Evolutionary conservation across 2,329 filamentous ascomycete genomes (phyloP).

Genomic region (Pyricularia sp.): DNA sequence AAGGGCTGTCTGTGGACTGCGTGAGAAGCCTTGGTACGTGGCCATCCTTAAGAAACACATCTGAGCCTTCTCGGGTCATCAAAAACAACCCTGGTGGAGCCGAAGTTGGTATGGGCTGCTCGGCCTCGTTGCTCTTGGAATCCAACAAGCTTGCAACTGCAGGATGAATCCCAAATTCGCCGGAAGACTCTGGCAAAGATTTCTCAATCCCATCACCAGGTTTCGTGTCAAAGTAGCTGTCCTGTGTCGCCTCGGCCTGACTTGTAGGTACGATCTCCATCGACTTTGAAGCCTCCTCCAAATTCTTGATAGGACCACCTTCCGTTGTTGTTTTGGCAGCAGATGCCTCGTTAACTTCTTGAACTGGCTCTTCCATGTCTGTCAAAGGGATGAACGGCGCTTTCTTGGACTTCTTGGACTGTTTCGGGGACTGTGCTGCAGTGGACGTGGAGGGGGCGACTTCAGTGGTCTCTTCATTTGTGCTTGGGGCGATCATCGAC

Average conservation of each 20-base stretch:
- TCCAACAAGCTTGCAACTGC: slow-evolving; percentile 9
- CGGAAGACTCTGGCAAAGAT: slow-evolving; percentile 6
- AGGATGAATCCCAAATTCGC: slow-evolving; percentile 12
- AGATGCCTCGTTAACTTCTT: neutral
- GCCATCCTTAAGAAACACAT: slow-evolving; percentile 16
- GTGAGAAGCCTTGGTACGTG: slow-evolving; percentile 19
- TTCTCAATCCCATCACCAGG: slow-evolving; percentile 4
- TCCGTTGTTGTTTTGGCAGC: neutral
- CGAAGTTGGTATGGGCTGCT: slow-evolving; percentile 6
- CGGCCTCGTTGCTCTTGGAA: slow-evolving; percentile 6
- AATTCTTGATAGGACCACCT: neutral
- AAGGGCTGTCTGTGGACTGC: slow-evolving; percentile 14
- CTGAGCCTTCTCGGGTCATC: slow-evolving; percentile 12
- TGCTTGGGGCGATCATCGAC: neutral
- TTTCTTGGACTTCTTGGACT: slow-evolving; percentile 16
- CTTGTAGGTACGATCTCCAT: neutral
- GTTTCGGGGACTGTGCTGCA: slow-evolving; percentile 12
- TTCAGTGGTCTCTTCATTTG: neutral
- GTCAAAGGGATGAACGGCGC: neutral
- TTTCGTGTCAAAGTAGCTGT: slow-evolving; percentile 15
- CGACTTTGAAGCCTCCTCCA: neutral
- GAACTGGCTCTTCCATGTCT: neutral
- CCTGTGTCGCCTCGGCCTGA: slow-evolving; percentile 1
- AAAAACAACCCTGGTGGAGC: slow-evolving; percentile 15
- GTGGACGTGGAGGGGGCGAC: neutral